Evolutionary conservation across 2,329 filamentous ascomycete genomes (phyloP).

Genomic region (Sordariomycetes sp.): DNA sequence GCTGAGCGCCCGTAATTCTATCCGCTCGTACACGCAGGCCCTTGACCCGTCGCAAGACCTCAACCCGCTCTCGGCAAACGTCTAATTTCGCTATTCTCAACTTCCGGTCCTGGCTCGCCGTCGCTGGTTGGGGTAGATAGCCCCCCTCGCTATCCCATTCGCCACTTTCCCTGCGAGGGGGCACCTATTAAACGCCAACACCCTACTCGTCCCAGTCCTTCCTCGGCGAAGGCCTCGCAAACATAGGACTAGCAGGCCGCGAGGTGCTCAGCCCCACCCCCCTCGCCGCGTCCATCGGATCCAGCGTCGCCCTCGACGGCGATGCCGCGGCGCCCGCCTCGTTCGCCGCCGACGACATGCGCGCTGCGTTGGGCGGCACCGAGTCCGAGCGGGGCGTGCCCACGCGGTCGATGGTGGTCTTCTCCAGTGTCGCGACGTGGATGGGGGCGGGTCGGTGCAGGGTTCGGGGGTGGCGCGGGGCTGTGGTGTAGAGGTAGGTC

Average conservation of each 20-base stretch:
- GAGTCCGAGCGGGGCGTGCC: constrained; percentile 22
- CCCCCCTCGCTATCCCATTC: too few species aligned
- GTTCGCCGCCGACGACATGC: background rate
- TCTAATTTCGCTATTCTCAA: too few species aligned
- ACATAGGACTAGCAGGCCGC: constrained; percentile 33
- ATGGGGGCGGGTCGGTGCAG: constrained; percentile 49
- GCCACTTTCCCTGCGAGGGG: too few species aligned
- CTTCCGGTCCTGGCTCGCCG: too few species aligned
- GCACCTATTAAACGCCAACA: background rate
- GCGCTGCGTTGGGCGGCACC: background rate
- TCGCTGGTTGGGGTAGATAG: too few species aligned
- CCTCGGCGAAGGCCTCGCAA: constrained; percentile 24
- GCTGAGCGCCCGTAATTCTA: too few species aligned
- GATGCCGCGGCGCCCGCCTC: background rate
- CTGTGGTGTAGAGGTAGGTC: constrained; percentile 68
- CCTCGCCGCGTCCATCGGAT: constrained; percentile 27
- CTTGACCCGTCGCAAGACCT: too few species aligned
- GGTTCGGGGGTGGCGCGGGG: constrained; percentile 42
- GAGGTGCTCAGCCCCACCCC: constrained; percentile 30
- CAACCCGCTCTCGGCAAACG: too few species aligned
- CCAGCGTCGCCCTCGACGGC: constrained; percentile 16
- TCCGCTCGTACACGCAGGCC: too few species aligned
- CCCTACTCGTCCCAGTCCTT: constrained; percentile 25
- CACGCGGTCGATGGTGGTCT: constrained; percentile 47
- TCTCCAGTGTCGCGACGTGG: constrained; percentile 65